These are phyloP conservation scores for Pseudophaeomoniella oleicola DNA, from an alignment of 2,329 filamentous ascomycete genomes.

Conservation along the genomic window DNA sequence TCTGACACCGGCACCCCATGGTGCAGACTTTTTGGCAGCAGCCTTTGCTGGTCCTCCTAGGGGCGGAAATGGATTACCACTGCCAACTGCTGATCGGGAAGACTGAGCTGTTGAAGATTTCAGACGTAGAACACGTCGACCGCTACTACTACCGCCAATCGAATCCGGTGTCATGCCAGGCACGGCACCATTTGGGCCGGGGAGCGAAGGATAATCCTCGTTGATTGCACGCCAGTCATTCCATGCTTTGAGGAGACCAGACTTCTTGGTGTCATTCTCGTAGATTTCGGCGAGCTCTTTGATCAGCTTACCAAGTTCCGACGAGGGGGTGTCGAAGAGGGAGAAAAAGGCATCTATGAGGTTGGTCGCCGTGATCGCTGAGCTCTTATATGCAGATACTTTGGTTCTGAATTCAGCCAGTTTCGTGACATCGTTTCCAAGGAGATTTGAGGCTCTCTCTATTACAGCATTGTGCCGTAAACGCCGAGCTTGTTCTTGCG, in stretches of 20 bases:
- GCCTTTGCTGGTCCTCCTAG: slow-evolving; percentile 16
- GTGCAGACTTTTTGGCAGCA: slow-evolving; percentile 10
- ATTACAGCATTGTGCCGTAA: slow-evolving; percentile 73
- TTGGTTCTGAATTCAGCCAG: slow-evolving; percentile 62
- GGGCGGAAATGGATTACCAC: slow-evolving; percentile 33
- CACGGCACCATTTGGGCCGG: slow-evolving; percentile 55
- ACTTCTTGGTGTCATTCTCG: slow-evolving; percentile 63
- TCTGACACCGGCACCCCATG: slow-evolving; percentile 21
- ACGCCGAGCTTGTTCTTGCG: slow-evolving; percentile 67
- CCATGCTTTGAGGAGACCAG: slow-evolving; percentile 68
- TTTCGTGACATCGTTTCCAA: slow-evolving; percentile 63
- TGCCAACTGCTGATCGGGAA: slow-evolving; percentile 44
- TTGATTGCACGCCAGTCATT: slow-evolving; percentile 92
- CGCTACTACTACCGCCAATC: slow-evolving; percentile 38
- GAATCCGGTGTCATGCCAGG: slow-evolving; percentile 34
- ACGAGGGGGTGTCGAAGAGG: slow-evolving; percentile 67
- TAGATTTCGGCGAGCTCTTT: slow-evolving; percentile 88
- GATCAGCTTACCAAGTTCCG: slow-evolving; percentile 73
- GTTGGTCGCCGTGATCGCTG: slow-evolving; percentile 53
- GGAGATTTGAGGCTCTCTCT: slow-evolving; percentile 67
- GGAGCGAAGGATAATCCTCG: slow-evolving; percentile 84
- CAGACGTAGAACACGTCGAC: slow-evolving; percentile 45
- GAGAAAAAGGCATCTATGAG: slow-evolving; percentile 80
- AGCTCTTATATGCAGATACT: slow-evolving; percentile 64
- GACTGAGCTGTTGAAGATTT: slow-evolving; percentile 58